These are phyloP conservation scores for Coemansia nantahalensis DNA, from an alignment of 192 early-diverging fungal species.

Conservation along the genomic window DNA sequence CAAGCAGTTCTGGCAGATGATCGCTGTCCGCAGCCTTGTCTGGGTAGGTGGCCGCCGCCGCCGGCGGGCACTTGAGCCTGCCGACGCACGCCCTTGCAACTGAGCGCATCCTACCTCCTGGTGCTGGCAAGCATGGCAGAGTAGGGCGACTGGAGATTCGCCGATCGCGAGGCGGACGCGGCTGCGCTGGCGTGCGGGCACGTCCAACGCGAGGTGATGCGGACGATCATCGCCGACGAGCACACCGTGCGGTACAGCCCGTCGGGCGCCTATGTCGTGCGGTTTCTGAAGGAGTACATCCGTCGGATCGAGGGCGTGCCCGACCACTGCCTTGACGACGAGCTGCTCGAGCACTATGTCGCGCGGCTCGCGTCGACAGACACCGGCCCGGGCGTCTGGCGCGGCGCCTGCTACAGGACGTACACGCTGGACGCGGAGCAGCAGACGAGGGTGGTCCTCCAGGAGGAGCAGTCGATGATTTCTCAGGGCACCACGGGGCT, in stretches of 20 bases:
- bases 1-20: constrained; percentile 56
- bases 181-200: constrained; percentile 26
- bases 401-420: constrained; percentile 47
- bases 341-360: constrained; percentile 46
- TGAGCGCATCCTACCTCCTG: too few species aligned
- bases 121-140: too few species aligned
- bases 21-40: constrained; percentile 33
- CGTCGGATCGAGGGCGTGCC: constrained; percentile 27
- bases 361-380: constrained; percentile 28
- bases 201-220: constrained; percentile 48
- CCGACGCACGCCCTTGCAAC: too few species aligned
- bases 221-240: constrained; percentile 48
- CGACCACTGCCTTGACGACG: constrained; percentile 39
- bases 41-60: too few species aligned
- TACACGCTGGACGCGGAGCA: constrained; percentile 47
- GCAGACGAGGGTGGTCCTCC: constrained; percentile 48
- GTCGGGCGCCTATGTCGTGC: constrained; percentile 37
- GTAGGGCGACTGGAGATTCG: constrained; percentile 38
- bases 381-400: not conserved
- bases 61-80: too few species aligned
- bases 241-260: constrained; percentile 36
- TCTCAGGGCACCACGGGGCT: constrained; percentile 63
- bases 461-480: constrained; percentile 54
- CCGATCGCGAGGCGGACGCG: constrained; percentile 20
- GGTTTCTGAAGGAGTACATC: constrained; percentile 47